Conservation (phyloP, 2,329 filamentous ascomycete genomes). For the Cercospora sesami region DNA sequence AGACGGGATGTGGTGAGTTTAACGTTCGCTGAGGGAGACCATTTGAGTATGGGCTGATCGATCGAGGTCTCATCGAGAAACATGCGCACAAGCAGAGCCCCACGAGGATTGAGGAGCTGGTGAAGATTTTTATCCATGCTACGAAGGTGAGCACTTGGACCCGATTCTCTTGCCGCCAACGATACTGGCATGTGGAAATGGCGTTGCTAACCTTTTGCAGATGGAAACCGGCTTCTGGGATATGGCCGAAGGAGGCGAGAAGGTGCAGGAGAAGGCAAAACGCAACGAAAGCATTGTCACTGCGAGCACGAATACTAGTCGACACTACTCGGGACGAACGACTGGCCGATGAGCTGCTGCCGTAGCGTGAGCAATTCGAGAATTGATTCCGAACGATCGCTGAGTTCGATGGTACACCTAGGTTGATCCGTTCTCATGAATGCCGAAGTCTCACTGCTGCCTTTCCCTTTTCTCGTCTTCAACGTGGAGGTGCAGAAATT, state of each 20-base stretch:
- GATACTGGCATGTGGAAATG: not conserved
- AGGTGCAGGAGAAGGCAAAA: not conserved
- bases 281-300: constrained; percentile 10
- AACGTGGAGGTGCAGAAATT: no score
- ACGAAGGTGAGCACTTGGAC: constrained; percentile 62
- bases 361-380: not conserved
- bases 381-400: no score
- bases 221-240: constrained; percentile 76
- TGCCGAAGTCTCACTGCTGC: no score
- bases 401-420: no score
- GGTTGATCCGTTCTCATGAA: no score
- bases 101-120: constrained; percentile 74
- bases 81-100: constrained; percentile 72
- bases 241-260: constrained; percentile 50
- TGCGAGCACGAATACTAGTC: constrained; percentile 4
- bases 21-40: constrained; percentile 35
- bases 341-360: not conserved
- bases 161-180: not conserved
- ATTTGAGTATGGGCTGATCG: not conserved
- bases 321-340: constrained; percentile 5
- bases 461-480: no score
- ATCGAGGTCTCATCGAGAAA: constrained; percentile 67
- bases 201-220: constrained; percentile 41
- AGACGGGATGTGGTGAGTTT: constrained; percentile 64
- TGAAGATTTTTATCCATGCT: constrained; percentile 82